Evolutionary conservation across 805 yeast species (phyloP), one percentile per base, ranked within the genome.

Genomic region (Kluyveromyces starmeri): DNA sequence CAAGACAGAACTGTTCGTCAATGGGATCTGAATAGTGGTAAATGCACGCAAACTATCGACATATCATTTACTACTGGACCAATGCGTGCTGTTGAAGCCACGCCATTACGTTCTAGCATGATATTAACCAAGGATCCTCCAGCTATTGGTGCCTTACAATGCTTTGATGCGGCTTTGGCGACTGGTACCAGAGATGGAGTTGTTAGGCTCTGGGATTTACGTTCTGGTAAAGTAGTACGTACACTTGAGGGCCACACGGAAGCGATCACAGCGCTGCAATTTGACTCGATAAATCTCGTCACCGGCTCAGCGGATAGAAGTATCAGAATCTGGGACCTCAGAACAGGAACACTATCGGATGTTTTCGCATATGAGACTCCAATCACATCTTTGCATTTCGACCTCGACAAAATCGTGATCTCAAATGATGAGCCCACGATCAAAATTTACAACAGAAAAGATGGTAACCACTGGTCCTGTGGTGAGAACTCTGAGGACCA

Each of bases 131-230:
- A 36, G 6, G 42, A 45, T 14, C 37, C 41, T 19, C 73, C 74
- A 3, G 70, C 73, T 39, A 70, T 80, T 28, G 79, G 83, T 0
- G 78, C 83, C 0, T 51, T 81, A 21, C 88, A 81, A 52, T 75
- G 81, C 39, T 75, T 66, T 47, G 84, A 78, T 47, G 83, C 84
- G 0, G 89, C 88, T 0, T 58, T 81, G 43, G 89, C 89, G 0
- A 73, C 85, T 0, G 92, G 89, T 33, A 76, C 86, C 0, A 73
- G 74, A 12, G 89, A 81, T 54, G 89, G 89, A 1, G 53, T 75
- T 5, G 84, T 81, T 2, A 59, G 92, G 35, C 58, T 81, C 15
- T 81, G 89, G 88, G 92, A 81, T 58, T 55, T 81, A 40, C 65
- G 92, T 47, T 64, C 74, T 16, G 85, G 85, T 4, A 78, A 74